Conservation (phyloP, 306 rosid genomes). For the Sindora glabra region DNA sequence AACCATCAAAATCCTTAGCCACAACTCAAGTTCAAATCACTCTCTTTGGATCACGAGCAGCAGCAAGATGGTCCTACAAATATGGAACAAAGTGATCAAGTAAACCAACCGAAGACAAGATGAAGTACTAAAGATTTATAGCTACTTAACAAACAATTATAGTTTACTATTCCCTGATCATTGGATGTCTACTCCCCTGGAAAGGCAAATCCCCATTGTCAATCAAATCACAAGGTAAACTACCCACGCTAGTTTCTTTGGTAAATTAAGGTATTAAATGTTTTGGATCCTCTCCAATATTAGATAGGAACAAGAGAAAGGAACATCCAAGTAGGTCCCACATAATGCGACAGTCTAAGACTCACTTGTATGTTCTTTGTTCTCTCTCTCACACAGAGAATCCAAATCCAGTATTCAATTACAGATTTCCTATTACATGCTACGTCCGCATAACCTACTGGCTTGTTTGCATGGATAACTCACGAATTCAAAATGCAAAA, state of each 20-base stretch:
- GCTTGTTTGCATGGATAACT: not conserved
- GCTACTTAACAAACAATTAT: not conserved
- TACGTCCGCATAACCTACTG: not conserved
- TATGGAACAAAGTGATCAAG: constrained; percentile 20
- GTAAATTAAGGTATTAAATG: not conserved
- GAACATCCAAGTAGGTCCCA: too few species aligned
- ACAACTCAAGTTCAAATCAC: constrained; percentile 33
- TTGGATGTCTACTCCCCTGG: not conserved
- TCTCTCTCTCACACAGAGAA: too few species aligned
- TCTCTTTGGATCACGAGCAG: constrained; percentile 82
- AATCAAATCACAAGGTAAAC: not conserved
- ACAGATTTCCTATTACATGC: not conserved
- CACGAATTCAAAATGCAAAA: not conserved
- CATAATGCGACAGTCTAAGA: too few species aligned
- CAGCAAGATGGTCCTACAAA: constrained; percentile 77
- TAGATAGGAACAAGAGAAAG: too few species aligned
- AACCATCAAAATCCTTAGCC: constrained; percentile 2
- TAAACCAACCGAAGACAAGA: constrained; percentile 4
- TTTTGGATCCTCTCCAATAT: too few species aligned
- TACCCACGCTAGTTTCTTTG: not conserved
- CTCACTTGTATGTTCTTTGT: too few species aligned
- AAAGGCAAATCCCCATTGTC: not conserved
- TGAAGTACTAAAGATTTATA: not conserved
- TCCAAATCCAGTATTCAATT: too few species aligned
- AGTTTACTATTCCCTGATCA: not conserved